These are phyloP conservation scores for Saccharomyces hybrid DNA, from an alignment of 1,139 yeast species.

Conservation along the genomic window DNA sequence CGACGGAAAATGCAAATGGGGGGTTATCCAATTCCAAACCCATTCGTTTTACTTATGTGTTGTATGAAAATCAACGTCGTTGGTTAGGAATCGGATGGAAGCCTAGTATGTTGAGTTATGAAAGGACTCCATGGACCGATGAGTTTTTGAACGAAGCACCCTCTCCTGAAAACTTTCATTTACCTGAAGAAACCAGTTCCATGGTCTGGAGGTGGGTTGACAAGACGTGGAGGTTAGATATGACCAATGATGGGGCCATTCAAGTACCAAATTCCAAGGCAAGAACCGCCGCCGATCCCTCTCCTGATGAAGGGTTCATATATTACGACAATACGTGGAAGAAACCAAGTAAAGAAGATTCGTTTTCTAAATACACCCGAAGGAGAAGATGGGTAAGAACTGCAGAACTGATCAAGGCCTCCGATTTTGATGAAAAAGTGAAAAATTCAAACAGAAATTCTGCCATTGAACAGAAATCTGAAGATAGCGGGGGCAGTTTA, in stretches of 20 bases:
- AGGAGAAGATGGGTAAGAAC: conserved; percentile 94
- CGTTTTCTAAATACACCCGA: conserved; percentile 85
- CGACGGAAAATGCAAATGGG: conserved; percentile 8
- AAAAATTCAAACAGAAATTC: not conserved
- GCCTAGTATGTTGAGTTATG: conserved; percentile 79
- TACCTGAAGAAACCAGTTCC: conserved; percentile 66
- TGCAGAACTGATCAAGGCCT: conserved; percentile 61
- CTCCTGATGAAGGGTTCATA: conserved; percentile 74
- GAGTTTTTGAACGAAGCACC: conserved; percentile 86
- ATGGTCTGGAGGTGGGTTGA: conserved; percentile 95
- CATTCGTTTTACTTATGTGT: conserved; percentile 81
- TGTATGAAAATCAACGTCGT: conserved; percentile 93
- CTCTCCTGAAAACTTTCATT: conserved; percentile 65
- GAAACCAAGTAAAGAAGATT: conserved; percentile 79
- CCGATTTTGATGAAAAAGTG: not conserved
- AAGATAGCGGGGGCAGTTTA: not conserved
- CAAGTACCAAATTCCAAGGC: conserved; percentile 59
- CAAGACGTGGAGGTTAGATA: conserved; percentile 82
- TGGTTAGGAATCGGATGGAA: conserved; percentile 99
- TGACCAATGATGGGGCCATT: conserved; percentile 83
- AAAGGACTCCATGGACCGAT: conserved; percentile 95
- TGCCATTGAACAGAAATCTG: not conserved
- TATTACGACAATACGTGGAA: conserved; percentile 94
- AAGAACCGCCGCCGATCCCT: conserved; percentile 74
- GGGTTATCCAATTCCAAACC: conserved; percentile 36